These are phyloP conservation scores for Cystobasidium slooffiae DNA, from an alignment of 1,284 basidiomycete genomes.

Conservation along the genomic window DNA sequence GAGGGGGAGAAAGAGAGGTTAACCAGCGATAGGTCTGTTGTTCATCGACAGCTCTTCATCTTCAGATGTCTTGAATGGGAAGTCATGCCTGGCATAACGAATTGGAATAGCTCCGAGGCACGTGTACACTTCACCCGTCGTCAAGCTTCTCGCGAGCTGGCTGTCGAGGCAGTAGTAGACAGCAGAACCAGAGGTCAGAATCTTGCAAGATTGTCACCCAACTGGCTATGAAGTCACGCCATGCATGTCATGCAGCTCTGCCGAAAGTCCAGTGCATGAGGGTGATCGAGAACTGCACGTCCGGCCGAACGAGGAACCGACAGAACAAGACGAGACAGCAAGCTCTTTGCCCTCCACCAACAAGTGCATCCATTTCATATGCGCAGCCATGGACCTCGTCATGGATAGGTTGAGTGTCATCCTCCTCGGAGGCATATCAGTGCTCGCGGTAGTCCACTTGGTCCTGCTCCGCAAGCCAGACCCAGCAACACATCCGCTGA, in stretches of 20 bases:
- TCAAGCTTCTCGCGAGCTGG: too few species aligned
- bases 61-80: too few species aligned
- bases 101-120: too few species aligned
- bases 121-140: too few species aligned
- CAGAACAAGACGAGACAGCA: not conserved
- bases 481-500: slow-evolving; percentile 35
- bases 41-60: too few species aligned
- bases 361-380: not conserved
- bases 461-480: slow-evolving; percentile 42
- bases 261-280: not conserved
- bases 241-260: not conserved
- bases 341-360: not conserved
- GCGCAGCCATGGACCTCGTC: slow-evolving; percentile 21
- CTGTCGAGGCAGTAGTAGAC: too few species aligned
- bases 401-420: slow-evolving; percentile 36
- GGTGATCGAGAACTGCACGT: slow-evolving; percentile 5
- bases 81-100: too few species aligned
- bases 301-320: slow-evolving; percentile 13
- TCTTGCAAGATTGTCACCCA: not conserved
- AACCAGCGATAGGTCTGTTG: too few species aligned
- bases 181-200: not conserved
- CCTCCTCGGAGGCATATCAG: slow-evolving; percentile 22
- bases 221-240: not conserved
- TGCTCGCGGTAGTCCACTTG: slow-evolving; percentile 36
- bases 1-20: too few species aligned